Evolutionary conservation across 108 stramenopile genomes (phyloP).

Genomic region (Epithemia pelagica): DNA sequence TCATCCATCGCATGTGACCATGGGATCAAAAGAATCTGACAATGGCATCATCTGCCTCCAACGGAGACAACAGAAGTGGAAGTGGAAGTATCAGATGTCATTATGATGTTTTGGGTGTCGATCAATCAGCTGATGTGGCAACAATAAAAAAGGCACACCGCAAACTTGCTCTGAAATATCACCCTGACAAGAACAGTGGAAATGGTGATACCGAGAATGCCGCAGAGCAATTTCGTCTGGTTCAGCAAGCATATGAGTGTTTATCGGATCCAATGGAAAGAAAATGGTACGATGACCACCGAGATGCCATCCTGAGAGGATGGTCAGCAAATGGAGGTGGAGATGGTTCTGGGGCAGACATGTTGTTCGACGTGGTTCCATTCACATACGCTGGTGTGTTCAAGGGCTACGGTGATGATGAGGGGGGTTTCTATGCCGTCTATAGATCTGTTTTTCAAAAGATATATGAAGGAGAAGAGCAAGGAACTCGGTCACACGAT

Average conservation of each 20-base stretch:
- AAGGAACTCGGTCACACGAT: conserved; percentile 16
- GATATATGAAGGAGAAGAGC: conserved; percentile 53
- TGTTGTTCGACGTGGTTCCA: conserved; percentile 73
- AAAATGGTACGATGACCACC: conserved; percentile 89
- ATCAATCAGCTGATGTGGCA: conserved; percentile 69
- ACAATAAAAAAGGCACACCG: conserved; percentile 94
- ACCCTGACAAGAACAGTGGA: conserved; percentile 88
- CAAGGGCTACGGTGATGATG: conserved; percentile 51
- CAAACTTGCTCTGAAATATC: conserved; percentile 83
- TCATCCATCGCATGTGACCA: no score
- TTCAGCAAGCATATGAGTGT: conserved; percentile 94
- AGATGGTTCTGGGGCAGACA: conserved; percentile 28
- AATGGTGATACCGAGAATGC: conserved; percentile 26
- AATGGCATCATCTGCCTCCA: no score
- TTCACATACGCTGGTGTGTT: conserved; percentile 68
- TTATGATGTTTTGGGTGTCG: conserved; percentile 89
- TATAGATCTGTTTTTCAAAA: conserved; percentile 58
- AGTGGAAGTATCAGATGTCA: no score
- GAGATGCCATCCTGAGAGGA: conserved; percentile 74
- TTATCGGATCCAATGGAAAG: conserved; percentile 84
- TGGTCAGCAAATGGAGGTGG: conserved; percentile 25
- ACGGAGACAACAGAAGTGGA: no score
- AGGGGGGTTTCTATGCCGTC: conserved; percentile 53
- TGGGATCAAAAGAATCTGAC: no score
- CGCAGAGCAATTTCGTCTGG: conserved; percentile 63